Evolutionary conservation across 106 monocot species (phyloP).

Genomic region (Dioscorea dumetorum): DNA sequence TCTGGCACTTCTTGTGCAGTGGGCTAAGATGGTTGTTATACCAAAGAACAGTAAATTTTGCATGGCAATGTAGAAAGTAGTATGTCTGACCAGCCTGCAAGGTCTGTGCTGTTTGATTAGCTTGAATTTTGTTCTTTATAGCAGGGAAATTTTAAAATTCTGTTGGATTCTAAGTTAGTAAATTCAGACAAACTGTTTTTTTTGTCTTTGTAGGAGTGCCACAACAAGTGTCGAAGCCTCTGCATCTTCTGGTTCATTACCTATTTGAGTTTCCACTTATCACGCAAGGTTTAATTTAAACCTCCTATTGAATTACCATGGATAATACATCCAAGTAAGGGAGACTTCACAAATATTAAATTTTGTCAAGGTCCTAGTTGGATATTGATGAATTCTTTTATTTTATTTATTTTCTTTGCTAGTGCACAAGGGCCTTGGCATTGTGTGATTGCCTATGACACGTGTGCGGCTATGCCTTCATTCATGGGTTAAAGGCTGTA

Average conservation of each 20-base stretch:
- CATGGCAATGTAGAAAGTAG: slow-evolving; percentile 21
- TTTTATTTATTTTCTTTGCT: neutral
- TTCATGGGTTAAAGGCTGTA: no score
- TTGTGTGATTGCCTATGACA: no score
- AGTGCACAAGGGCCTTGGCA: slow-evolving; percentile 92
- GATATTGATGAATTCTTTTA: neutral
- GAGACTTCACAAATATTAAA: no score
- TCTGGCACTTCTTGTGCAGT: slow-evolving; percentile 3
- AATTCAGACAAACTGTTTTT: no score
- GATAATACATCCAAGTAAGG: no score
- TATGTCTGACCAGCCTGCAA: slow-evolving; percentile 24
- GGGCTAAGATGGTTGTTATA: slow-evolving; percentile 24
- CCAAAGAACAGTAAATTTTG: slow-evolving; percentile 19
- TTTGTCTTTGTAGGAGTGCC: slow-evolving; percentile 17
- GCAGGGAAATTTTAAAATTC: no score
- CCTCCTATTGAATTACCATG: neutral
- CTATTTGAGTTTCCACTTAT: slow-evolving; percentile 60
- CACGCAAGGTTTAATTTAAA: slow-evolving; percentile 65
- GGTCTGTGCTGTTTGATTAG: no score
- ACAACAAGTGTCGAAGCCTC: slow-evolving; percentile 29
- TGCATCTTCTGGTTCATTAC: slow-evolving; percentile 50
- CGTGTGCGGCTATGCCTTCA: no score
- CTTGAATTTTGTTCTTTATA: no score
- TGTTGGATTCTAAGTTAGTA: no score
- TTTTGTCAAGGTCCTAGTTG: neutral